Percentiles rank a stretch among this genome's conserved stretches.
phyloP scores from a whole-genome alignment of 2,329 filamentous ascomycete species.

The Venturiaceae sp. region DNA sequence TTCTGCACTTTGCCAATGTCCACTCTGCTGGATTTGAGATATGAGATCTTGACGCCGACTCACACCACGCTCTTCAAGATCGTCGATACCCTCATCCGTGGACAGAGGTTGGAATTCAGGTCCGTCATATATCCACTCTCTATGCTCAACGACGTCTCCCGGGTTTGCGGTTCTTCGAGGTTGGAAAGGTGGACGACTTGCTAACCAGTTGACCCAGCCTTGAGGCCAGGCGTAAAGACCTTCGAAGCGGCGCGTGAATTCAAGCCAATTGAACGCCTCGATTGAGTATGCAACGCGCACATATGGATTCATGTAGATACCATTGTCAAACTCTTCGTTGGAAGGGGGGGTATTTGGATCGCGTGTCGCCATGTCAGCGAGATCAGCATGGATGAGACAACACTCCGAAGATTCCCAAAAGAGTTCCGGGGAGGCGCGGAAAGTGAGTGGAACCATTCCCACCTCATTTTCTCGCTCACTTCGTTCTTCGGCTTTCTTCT shows the following conservation, averaged over 20 bases:
- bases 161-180: conserved; percentile 49
- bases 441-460: conserved; percentile 27
- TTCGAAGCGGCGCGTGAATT: conserved; percentile 54
- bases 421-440: conserved; percentile 30
- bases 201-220: conserved; percentile 44
- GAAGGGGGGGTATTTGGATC: background rate
- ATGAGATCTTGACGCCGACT: conserved; percentile 10
- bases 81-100: conserved; percentile 18
- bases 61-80: conserved; percentile 13
- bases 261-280: conserved; percentile 47
- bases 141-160: conserved; percentile 44
- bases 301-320: conserved; percentile 66
- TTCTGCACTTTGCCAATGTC: conserved; percentile 32
- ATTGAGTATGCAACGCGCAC: conserved; percentile 60
- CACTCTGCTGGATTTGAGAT: conserved; percentile 10
- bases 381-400: conserved; percentile 37
- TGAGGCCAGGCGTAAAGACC: conserved; percentile 52
- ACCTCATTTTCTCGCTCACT: background rate
- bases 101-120: conserved; percentile 18
- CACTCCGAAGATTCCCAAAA: conserved; percentile 40
- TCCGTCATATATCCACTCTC: conserved; percentile 38
- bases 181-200: conserved; percentile 50
- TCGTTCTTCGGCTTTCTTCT: background rate
- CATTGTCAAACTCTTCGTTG: conserved; percentile 20
- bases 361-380: conserved; percentile 12